Evolutionary conservation across 2,329 filamentous ascomycete species (phyloP), one percentile per base, ranked within the genome.

Genomic region (Stachybotrys chartarum): DNA sequence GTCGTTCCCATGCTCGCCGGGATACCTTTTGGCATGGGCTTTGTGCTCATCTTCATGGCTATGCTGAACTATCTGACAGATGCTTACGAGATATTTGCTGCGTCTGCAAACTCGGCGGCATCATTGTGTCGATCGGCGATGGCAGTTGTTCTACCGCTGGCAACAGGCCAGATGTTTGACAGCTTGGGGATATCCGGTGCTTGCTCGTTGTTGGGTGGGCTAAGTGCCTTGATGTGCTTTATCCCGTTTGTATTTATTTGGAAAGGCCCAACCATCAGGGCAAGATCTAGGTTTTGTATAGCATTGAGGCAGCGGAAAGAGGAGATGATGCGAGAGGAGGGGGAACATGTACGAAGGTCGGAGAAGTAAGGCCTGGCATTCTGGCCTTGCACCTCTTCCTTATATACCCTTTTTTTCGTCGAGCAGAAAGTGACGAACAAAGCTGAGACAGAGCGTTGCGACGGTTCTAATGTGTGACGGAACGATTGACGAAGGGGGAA

Each of bases 51-150:
- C 55, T 86, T 87, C 65, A 84, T 85, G 68, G 80, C 82, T 0
- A 72, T 86, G 30, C 70, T 86, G 18, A 86, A 85, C 60, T 87
- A 87, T 62, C 74, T 86, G 14, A 83, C 80, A 35, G 85, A 87
- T 61, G 83, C 84, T n/a, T 88, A 88, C 67, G 79, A 83, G 59
- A 78, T 84, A 50, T 87, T 81, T 61, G 82, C 84, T 51, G 85
- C 86, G 65, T 85, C 86, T 24, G 92, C 89, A 65, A 97, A 81
- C 49, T 93, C 94, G 66, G 87, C 77, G 53, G 96, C 74, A 73
- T 97, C 94, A 55, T 96, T 73, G 73, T 96, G 89, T 1, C 92
- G 94, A 54, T 94, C 94, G 88, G 90, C 97, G 69, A 95, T 93
- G 1, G 90, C 91, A 49, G 92, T 96, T 1, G 70, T 85, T 1